A percentile compares a stretch with the other conserved stretches of the same genome.
phyloP scores from a whole-genome alignment of 192 early-diverging fungal species.

The Spizellomyces sp. region DNA sequence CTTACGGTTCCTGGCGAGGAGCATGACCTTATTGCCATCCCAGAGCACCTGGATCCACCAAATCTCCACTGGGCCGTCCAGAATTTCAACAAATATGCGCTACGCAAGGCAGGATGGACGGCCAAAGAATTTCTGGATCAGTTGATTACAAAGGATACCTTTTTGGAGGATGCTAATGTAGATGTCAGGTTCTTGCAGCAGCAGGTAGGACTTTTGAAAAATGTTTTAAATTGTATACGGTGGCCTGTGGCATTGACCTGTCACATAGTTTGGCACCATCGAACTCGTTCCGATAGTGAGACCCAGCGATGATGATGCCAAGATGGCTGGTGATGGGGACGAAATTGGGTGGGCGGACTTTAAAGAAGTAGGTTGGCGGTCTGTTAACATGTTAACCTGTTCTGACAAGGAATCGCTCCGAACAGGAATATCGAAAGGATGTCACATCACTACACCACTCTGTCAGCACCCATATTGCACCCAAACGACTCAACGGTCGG shows the following conservation, averaged over 20 bases:
- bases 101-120: slow-evolving; percentile 1
- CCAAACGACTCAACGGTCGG: slow-evolving; percentile 25
- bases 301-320: slow-evolving; percentile 28
- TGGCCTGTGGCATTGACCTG: not conserved
- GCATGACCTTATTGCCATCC: slow-evolving; percentile 5
- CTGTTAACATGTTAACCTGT: not conserved
- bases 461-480: not conserved
- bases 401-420: not conserved
- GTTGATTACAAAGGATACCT: slow-evolving; percentile 21
- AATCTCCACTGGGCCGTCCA: slow-evolving; percentile 32
- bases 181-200: slow-evolving; percentile 22
- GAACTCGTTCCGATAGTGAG: slow-evolving; percentile 17
- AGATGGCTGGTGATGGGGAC: slow-evolving; percentile 21
- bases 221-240: not conserved
- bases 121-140: slow-evolving; percentile 30
- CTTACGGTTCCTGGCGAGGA: not conserved
- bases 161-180: slow-evolving; percentile 29
- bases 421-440: slow-evolving; percentile 18
- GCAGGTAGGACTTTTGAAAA: slow-evolving; percentile 2
- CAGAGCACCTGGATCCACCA: slow-evolving; percentile 20
- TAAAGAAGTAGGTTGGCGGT: not conserved
- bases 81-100: slow-evolving; percentile 30
- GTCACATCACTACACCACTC: not conserved
- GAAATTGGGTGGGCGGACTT: slow-evolving; percentile 15
- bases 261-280: slow-evolving; percentile 8